Percentiles rank a stretch among this genome's conserved stretches.
Evolutionary conservation across 2,329 filamentous ascomycete genomes (phyloP).

Genomic region (Verruconis gallopava): DNA sequence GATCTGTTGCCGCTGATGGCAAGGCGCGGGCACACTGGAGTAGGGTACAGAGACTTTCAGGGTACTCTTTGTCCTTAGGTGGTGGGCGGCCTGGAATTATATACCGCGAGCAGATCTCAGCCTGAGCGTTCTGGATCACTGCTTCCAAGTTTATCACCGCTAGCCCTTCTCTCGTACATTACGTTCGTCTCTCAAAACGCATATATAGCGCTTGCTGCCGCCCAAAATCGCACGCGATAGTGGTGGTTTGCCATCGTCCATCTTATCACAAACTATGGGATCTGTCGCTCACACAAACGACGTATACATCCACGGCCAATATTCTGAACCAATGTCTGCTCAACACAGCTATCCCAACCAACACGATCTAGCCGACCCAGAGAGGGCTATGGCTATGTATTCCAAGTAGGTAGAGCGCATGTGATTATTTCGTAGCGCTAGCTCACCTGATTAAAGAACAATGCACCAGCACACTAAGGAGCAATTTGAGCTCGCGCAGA

Average conservation of each 20-base stretch:
- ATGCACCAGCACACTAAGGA: conserved; percentile 39
- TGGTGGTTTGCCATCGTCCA: no score
- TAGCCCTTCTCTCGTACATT: neutral
- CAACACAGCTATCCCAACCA: conserved; percentile 32
- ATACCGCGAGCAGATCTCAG: neutral
- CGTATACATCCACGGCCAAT: conserved; percentile 27
- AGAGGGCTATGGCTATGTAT: conserved; percentile 29
- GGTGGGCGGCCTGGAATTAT: neutral
- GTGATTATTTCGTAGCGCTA: neutral
- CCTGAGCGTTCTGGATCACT: no score
- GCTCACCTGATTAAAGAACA: conserved; percentile 20
- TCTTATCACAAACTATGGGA: conserved; percentile 15
- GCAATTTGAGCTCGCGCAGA: conserved; percentile 33
- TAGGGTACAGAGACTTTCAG: neutral
- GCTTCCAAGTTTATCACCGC: neutral
- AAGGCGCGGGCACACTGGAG: neutral
- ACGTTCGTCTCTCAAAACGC: neutral
- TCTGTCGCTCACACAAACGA: conserved; percentile 13
- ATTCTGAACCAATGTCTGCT: conserved; percentile 28
- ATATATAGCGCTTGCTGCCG: no score
- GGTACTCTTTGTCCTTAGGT: neutral
- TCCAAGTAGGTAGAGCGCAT: conserved; percentile 24
- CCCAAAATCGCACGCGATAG: no score
- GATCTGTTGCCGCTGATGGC: neutral
- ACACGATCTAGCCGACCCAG: conserved; percentile 29